Evolutionary conservation across 148 eudicot genomes (phyloP).

Genomic region (Amaranthus cruentus): DNA sequence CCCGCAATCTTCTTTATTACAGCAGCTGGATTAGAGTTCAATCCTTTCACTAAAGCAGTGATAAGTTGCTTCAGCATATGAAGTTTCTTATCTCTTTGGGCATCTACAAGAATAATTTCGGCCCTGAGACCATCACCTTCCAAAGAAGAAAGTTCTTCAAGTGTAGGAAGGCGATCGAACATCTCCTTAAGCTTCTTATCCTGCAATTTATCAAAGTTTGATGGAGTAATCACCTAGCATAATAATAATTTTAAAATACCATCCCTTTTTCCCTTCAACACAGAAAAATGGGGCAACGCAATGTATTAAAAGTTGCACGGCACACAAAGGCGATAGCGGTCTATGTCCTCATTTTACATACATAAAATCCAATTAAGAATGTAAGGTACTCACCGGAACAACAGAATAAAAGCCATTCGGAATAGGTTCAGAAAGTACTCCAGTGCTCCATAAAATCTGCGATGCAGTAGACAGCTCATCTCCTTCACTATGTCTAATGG

Average conservation of each 20-base stretch:
- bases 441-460: slow-evolving; percentile 83
- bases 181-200: slow-evolving; percentile 75
- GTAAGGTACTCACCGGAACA: slow-evolving; percentile 57
- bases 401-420: slow-evolving; percentile 93
- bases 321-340: no score
- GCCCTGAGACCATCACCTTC: slow-evolving; percentile 73
- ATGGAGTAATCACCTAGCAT: not conserved
- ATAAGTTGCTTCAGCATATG: slow-evolving; percentile 82
- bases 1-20: slow-evolving; percentile 90
- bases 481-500: slow-evolving; percentile 38
- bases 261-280: not conserved
- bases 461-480: slow-evolving; percentile 51
- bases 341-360: no score
- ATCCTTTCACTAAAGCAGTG: slow-evolving; percentile 66
- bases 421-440: slow-evolving; percentile 77
- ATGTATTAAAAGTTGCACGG: no score
- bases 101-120: slow-evolving; percentile 82
- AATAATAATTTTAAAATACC: not conserved
- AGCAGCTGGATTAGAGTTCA: slow-evolving; percentile 74
- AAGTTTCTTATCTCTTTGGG: slow-evolving; percentile 86
- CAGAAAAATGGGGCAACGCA: no score
- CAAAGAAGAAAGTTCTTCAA: slow-evolving; percentile 71
- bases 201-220: slow-evolving; percentile 32
- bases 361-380: no score
- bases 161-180: slow-evolving; percentile 72